Evolutionary conservation across 768 basidiomycete species (phyloP), one percentile per base, ranked within the genome.

Genomic region (Suillus clintonianus): DNA sequence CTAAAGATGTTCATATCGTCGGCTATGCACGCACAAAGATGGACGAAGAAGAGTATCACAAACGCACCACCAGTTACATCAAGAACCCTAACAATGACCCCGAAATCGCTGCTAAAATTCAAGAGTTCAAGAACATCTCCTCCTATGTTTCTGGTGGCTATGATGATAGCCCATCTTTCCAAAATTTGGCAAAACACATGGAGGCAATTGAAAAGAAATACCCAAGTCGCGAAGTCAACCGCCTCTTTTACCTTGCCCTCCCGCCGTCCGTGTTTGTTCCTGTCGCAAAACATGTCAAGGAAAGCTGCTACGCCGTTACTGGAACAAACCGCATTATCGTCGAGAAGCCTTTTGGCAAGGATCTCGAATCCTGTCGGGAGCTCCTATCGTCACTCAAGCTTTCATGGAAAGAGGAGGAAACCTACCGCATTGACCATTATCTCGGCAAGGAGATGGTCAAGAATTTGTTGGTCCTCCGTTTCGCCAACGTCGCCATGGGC

Each of bases 361-460:
- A 99, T 70, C 85, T 92, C 65, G 86, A 92, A 0, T 93, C 92
- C 10, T 92, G 91, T 62, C 85, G 91, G 56, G 84, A 86, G 65
- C 88, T 99, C 63, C 85, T 98, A 63, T 74, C 78, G 24, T 82
- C 89, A 19, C 83, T 99, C 76, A 96, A 94, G 80, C 74, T 87
- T 68, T 87, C 92, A 65, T 99, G 96, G 95, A 82, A 83, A 4
- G 97, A 99, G 78, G 94, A 98, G 34, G 97, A 99, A 82, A 99
- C 96, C 11, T 99, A 92, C 88, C 92, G 97, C 60, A 99, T 99
- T 74, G 97, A 99, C 78, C 97, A 99, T 75, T 99, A 99, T 77
- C 90, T 99, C 60, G 97, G 97, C 63, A 99, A 99, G 82, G 97
- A 99, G 85, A 99, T 99, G 97, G 94, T 98, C 74, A 99, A 99